Percentiles rank a stretch among this genome's conserved stretches.
Conservation (phyloP, 2,329 filamentous ascomycete genomes). For the Pestalotiopsis sp. region DNA sequence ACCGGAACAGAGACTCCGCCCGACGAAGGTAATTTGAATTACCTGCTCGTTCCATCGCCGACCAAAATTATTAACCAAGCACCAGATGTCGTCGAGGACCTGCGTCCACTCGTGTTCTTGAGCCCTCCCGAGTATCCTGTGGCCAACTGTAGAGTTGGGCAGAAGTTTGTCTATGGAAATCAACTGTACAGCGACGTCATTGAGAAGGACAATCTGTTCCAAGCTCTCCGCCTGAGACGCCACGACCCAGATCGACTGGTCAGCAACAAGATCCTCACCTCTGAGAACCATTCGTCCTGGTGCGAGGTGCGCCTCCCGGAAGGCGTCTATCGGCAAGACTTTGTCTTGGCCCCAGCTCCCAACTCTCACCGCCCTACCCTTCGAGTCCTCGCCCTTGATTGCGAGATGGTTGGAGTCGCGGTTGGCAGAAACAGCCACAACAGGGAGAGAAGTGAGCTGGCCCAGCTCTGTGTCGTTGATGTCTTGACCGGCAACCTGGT, state of each 20-base stretch:
- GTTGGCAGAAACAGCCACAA: not conserved
- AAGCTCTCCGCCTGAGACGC: slow-evolving; percentile 3
- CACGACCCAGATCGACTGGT: not conserved
- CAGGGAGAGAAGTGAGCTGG: slow-evolving; percentile 19
- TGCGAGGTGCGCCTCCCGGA: not conserved
- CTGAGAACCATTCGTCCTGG: not conserved
- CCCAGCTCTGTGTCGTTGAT: slow-evolving; percentile 35
- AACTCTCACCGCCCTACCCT: slow-evolving; percentile 17
- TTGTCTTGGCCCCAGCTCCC: not conserved
- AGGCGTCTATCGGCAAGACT: not conserved
- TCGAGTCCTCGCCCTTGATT: slow-evolving; percentile 43
- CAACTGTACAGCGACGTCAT: not conserved
- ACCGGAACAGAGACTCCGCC: too few species aligned
- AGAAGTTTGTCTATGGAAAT: not conserved
- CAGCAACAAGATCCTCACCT: not conserved
- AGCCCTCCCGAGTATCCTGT: not conserved
- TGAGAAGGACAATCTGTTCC: not conserved
- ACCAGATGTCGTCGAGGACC: not conserved
- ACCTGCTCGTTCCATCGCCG: not conserved
- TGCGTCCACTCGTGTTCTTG: not conserved
- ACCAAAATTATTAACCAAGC: not conserved
- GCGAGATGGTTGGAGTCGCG: slow-evolving; percentile 44
- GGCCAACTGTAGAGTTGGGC: not conserved
- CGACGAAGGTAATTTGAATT: not conserved
- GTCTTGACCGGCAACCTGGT: slow-evolving; percentile 46